Conservation (phyloP, 148 eudicot genomes). For the Silene uniflora region DNA sequence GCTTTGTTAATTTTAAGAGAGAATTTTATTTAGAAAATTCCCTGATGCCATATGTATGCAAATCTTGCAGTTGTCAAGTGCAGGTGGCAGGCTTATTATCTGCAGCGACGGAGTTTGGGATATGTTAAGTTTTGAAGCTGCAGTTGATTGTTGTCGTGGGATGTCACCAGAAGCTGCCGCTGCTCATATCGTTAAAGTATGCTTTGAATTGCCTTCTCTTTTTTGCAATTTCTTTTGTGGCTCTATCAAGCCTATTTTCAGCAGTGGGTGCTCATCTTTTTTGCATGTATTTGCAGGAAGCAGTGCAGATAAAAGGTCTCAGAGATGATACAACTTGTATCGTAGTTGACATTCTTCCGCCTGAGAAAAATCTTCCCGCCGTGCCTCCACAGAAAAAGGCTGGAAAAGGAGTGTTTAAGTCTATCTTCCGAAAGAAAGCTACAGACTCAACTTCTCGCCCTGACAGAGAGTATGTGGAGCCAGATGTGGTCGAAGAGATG, state of each 20-base stretch:
- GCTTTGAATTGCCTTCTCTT: not conserved
- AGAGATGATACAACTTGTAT: constrained; percentile 98
- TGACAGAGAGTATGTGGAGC: constrained; percentile 61
- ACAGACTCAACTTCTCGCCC: constrained; percentile 50
- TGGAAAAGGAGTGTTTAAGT: constrained; percentile 73
- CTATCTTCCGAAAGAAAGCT: constrained; percentile 67
- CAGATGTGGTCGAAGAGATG: constrained; percentile 75
- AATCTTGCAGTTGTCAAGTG: constrained; percentile 63
- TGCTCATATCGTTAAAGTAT: constrained; percentile 84
- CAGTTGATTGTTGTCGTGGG: constrained; percentile 78
- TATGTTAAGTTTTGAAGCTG: constrained; percentile 77
- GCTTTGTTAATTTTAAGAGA: not conserved
- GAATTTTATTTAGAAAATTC: not conserved
- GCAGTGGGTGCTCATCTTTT: constrained; percentile 1
- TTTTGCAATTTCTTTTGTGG: not conserved
- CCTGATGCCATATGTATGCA: constrained; percentile 9
- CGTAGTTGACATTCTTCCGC: constrained; percentile 69
- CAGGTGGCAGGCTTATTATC: constrained; percentile 84
- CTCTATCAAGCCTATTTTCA: not conserved
- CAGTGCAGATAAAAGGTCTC: constrained; percentile 77
- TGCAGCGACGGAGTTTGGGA: constrained; percentile 99
- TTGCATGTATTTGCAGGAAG: constrained; percentile 52
- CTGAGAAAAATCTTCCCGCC: constrained; percentile 57
- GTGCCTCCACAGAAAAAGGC: constrained; percentile 67
- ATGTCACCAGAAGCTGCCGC: constrained; percentile 89